Evolutionary conservation across 306 rosid genomes (phyloP), one percentile per base, ranked within the genome.

Genomic region (Ochetophila trinervis): DNA sequence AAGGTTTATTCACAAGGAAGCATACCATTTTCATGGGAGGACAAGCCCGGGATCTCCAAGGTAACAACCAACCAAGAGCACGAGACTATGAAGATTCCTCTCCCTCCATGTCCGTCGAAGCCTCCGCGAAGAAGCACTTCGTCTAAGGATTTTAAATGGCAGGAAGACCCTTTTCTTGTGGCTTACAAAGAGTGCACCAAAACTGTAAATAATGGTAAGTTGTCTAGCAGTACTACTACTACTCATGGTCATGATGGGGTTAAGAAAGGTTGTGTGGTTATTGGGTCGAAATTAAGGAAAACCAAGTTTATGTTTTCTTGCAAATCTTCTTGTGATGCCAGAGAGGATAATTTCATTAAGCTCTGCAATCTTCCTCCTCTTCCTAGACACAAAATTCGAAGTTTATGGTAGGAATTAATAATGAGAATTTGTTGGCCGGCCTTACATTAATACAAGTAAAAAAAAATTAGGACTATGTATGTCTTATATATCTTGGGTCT

Each of bases 1-100:
- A 90, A 71, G 67, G 75, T 80, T 75, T 76, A 78, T 75, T 90
- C 97, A 6, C 82, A 82, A 36, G 90, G 97, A 76, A 90, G 86
- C 90, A 75, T 90, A 82, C 97, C 95, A 69, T 90, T 90, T 56
- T 80, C 95, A 2, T 90, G 95, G 97, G 97, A 90, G 69, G 90
- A 82, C 76, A 80, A 76, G 50, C 97, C 95, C 0, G 95, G 97
- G 14, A 69, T 90, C 63, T 87, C 87, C 60, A 87, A 90, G 83
- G 77, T 72, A 1, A 57, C 60, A 2, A 57, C 63, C 3, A 63
- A 71, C 59, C 59, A 62, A 37, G 82, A 66, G 12, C 60, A 55
- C 18, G 18, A 57, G n/a, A 77, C 70, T 40, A 54, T 70, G 45
- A 87, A 85, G 74, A 83, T 87, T 69, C 95, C 95, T 76, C 87